These are phyloP conservation scores for Vaccinium myrtillus DNA, from an alignment of 148 eudicot species.

Conservation along the genomic window DNA sequence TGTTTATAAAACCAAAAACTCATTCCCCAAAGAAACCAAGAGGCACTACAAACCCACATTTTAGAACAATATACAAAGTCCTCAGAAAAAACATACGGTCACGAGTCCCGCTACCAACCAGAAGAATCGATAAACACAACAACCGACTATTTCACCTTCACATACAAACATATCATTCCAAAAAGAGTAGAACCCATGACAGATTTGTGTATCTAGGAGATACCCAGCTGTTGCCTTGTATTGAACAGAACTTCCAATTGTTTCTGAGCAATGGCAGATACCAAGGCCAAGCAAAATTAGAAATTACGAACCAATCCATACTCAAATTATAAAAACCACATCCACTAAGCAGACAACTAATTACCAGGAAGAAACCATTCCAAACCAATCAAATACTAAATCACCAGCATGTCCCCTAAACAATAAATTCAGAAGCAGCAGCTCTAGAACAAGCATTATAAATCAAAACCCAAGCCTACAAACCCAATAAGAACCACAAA, in stretches of 20 bases:
- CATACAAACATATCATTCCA: not conserved
- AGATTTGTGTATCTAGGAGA: constrained; percentile 7
- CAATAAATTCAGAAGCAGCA: not conserved
- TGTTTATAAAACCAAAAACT: not conserved
- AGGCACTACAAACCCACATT: not conserved
- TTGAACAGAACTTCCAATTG: not conserved
- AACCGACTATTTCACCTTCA: not conserved
- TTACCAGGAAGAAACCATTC: not conserved
- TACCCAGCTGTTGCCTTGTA: not conserved
- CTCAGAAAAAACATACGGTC: not conserved
- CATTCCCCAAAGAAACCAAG: not conserved
- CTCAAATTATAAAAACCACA: not conserved
- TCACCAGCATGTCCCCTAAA: not conserved
- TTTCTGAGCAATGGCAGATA: not conserved
- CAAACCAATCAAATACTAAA: not conserved
- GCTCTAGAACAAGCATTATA: not conserved
- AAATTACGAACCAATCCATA: not conserved
- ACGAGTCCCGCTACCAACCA: not conserved
- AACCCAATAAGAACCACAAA: not conserved
- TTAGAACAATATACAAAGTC: not conserved
- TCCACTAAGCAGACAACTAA: not conserved
- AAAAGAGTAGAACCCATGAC: not conserved
- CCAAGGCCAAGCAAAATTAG: not conserved
- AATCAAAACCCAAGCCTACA: not conserved
- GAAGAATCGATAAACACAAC: not conserved